phyloP scores from a whole-genome alignment of 768 basidiomycete species.

The Pisolithus orientalis region DNA sequence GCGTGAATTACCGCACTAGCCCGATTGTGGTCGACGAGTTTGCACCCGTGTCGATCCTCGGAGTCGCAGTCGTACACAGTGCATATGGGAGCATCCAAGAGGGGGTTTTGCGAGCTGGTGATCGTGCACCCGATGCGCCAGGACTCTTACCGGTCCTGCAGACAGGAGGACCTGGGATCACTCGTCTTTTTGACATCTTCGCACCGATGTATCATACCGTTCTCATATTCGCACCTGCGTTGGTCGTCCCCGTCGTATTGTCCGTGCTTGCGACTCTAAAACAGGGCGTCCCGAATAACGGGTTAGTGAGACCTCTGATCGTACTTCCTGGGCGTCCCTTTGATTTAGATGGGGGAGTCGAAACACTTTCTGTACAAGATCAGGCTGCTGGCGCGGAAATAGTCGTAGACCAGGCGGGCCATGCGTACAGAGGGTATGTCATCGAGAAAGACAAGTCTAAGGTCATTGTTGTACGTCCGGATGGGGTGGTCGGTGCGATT shows the following conservation, averaged over 20 bases:
- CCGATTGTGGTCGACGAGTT: conserved; percentile 18
- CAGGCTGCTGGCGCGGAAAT: background rate
- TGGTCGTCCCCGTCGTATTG: background rate
- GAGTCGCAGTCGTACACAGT: background rate
- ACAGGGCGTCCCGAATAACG: background rate
- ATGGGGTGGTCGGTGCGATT: conserved; percentile 36
- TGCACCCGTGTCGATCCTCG: background rate
- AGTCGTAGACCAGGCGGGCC: background rate
- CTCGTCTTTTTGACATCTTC: background rate
- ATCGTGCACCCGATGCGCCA: background rate
- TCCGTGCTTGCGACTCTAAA: background rate
- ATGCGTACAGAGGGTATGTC: background rate
- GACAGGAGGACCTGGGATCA: too few species aligned
- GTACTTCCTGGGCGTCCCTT: background rate
- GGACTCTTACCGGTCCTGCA: background rate
- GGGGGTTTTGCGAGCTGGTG: background rate
- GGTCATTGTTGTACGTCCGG: conserved; percentile 32
- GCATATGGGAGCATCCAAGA: background rate
- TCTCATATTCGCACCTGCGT: conserved; percentile 30
- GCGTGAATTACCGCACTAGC: conserved; percentile 22
- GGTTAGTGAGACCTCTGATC: background rate
- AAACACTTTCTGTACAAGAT: background rate
- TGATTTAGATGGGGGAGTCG: background rate
- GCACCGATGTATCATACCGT: conserved; percentile 30
- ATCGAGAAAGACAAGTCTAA: background rate